phyloP scores from a whole-genome alignment of 331 rosid species.

The Malus hybrid region DNA sequence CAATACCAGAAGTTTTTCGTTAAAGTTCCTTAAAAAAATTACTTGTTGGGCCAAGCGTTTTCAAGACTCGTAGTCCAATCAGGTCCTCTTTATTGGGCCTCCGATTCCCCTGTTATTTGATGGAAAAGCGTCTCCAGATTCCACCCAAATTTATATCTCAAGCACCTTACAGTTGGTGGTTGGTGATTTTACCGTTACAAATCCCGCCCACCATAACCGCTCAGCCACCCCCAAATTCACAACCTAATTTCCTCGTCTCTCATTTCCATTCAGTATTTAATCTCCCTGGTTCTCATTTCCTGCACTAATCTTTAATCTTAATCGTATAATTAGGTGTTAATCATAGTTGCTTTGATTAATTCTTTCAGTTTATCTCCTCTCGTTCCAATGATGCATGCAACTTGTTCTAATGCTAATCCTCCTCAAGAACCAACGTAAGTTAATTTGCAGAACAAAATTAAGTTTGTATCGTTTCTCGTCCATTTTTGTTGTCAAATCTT shows the following conservation, averaged over 20 bases:
- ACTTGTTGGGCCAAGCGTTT: too few species aligned
- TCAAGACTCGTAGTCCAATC: too few species aligned
- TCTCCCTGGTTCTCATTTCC: neutral
- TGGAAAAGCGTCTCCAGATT: neutral
- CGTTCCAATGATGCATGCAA: constrained; percentile 2
- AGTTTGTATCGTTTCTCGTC: neutral
- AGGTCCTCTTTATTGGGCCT: neutral
- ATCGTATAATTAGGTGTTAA: neutral
- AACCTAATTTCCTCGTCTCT: neutral
- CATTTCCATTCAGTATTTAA: neutral
- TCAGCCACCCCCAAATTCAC: neutral
- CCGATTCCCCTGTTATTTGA: neutral
- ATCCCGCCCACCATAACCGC: constrained; percentile 5
- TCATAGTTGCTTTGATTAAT: neutral
- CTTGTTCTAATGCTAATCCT: neutral
- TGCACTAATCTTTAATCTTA: neutral
- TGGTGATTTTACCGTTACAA: neutral
- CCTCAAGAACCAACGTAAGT: constrained; percentile 9
- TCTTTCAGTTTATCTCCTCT: neutral
- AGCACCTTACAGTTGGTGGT: constrained; percentile 1
- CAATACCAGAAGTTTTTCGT: too few species aligned
- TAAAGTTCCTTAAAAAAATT: too few species aligned
- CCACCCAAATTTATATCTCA: neutral
- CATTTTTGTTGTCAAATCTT: neutral
- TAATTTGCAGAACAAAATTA: neutral